Base-by-base conservation (phyloP, 192 early-diverging fungal species). In the Backusella mclennaniae region DNA sequence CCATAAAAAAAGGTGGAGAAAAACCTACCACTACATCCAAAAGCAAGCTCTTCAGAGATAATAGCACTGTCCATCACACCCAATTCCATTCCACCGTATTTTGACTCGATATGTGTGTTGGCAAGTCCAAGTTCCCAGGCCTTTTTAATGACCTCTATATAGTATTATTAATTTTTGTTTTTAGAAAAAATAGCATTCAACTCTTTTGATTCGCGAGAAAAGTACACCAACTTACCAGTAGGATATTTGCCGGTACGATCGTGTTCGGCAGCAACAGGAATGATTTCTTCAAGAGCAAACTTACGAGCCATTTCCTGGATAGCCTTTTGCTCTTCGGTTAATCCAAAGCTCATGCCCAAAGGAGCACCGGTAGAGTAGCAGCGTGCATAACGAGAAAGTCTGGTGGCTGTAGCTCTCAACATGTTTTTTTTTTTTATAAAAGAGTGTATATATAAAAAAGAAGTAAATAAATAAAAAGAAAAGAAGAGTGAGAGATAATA, bases 201-300 rank as follows among this genome's bases (percentile, higher is more conserved):
- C 67, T 66, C 15, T 31, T 6, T 74, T 38, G 12, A 31, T 17
- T 4, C 17, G 7, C 6, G 19, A 49, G 19, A 49, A 21, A 49
- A 49, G 46, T 19, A 49, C 46, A 7, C 46, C 5, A 49, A 49
- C 52, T 74, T 59, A 81, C 80, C 81, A n/a, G 75, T 74, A 12
- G 97, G 97, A 83, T 97, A 98, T 82, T 97, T 94, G 68, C 97
- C 97, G 19, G 95, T 97, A 69, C 90, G 85, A 81, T 98, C 97
- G 81, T 97, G 95, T 82, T 98, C 91, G 6, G 95, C 95, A 8
- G 97, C 97, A 19, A 93, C 86, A 23, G 96, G 96, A 67, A 91
- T 95, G 76, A 98, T 94, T 59, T 96, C 93, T 39, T 98, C 93
- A 69, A 82, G 88, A 29, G 94, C 90, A 83, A 98, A 97, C 84